Percentiles rank a stretch among this genome's conserved stretches.
Evolutionary conservation across 257 asterid genomes (phyloP).

Genomic region (Plantago ovata): DNA sequence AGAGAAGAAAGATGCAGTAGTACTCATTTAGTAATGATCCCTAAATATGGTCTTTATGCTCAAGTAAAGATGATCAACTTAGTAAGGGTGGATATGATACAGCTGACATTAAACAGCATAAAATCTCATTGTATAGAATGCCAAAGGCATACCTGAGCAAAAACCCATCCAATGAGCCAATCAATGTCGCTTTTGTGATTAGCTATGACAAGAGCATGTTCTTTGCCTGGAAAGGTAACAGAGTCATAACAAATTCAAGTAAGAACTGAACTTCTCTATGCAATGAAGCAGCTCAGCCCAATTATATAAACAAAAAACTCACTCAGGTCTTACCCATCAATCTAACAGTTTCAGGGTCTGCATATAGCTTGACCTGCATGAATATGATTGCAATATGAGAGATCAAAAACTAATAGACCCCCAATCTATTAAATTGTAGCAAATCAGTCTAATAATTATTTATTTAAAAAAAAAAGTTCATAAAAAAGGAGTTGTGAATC

Average conservation of each 20-base stretch:
- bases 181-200: constrained; percentile 97
- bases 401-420: constrained; percentile 14
- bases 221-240: constrained; percentile 64
- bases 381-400: constrained; percentile 13
- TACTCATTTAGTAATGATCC: too few species aligned
- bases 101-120: not conserved
- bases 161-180: constrained; percentile 99
- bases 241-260: constrained; percentile 4
- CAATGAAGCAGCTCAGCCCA: constrained; percentile 8
- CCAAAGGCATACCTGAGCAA: constrained; percentile 73
- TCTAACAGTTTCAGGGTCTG: constrained; percentile 66
- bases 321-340: constrained; percentile 57
- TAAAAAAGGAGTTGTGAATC: too few species aligned
- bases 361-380: constrained; percentile 65
- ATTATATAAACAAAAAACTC: constrained; percentile 12
- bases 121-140: not conserved
- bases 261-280: constrained; percentile 8
- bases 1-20: too few species aligned
- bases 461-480: too few species aligned
- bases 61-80: not conserved
- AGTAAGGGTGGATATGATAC: constrained; percentile 2
- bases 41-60: not conserved
- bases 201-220: constrained; percentile 78
- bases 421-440: not conserved
- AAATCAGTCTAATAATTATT: too few species aligned